Base-by-base conservation (phyloP, 2,329 filamentous ascomycete genomes). In the Aspergillus tanneri region DNA sequence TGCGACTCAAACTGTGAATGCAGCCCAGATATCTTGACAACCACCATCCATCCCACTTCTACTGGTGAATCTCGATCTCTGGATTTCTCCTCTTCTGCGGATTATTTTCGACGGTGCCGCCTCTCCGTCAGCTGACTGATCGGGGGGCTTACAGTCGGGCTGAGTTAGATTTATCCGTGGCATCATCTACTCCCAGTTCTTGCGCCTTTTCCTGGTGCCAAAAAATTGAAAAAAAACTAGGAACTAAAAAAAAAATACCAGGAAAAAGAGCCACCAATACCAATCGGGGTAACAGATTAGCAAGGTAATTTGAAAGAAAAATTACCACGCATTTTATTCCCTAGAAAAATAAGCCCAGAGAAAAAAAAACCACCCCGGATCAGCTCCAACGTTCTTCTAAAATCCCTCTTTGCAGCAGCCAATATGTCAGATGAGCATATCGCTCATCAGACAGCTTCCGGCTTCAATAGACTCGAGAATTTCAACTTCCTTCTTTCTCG, bases 401-500 rank as follows among this genome's bases (percentile, higher is more conserved):
- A 54, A 43, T 43, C 46, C 46, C 53, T 46, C 50, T 25, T 50
- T n/a, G n/a, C n/a, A n/a, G 48, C 49, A 48, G 43, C 47, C 58
- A 65, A 49, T 52, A 68, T 68, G 65, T 57, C 65, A 43, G 65
- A 66, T 55, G 65, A 68, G 57, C 56, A 61, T 37, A 54, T 58
- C 46, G 52, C 61, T 58, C 57, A 47, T 52, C 59, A 57, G 44
- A 36, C 61, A 37, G 57, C 55, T 34, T 58, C 63, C 24, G 58
- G 54, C 47, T 62, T 66, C 40, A 64, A 68, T 51, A 66, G 63
- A 54, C 52, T 68, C 38, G 65, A 67, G 52, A 68, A 68, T 51
- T 67, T 67, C 64, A 68, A 68, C 54, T 67, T 67, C 32, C 53
- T 68, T 37, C 55, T 66, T 46, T 64, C 63, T 53, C 64, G 63